Conservation (phyloP, 805 yeast genomes). For the Starmerella stigmatis region DNA sequence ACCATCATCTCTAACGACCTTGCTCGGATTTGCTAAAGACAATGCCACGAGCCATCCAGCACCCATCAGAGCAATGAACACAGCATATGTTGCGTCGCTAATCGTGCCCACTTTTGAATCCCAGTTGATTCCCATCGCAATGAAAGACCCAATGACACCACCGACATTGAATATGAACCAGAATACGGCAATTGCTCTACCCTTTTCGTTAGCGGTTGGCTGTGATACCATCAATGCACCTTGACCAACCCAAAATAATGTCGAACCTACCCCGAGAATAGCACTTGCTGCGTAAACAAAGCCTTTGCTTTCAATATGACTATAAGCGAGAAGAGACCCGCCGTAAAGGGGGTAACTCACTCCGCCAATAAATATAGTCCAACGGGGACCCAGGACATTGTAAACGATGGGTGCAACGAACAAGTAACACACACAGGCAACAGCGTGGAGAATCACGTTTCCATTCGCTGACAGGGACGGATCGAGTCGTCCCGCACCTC, state of each 20-base stretch:
- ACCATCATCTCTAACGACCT: slow-evolving; percentile 8
- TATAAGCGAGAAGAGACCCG: slow-evolving; percentile 41
- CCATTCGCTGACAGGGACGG: slow-evolving; percentile 26
- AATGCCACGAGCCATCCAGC: slow-evolving; percentile 35
- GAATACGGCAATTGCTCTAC: slow-evolving; percentile 43
- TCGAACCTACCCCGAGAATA: slow-evolving; percentile 44
- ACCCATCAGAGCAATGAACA: slow-evolving; percentile 43
- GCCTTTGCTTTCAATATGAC: slow-evolving; percentile 40
- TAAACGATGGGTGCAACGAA: slow-evolving; percentile 26
- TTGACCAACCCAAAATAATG: slow-evolving; percentile 49
- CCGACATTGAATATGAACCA: slow-evolving; percentile 55
- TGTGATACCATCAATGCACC: slow-evolving; percentile 46
- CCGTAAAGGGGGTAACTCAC: slow-evolving; percentile 45
- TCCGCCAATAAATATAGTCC: slow-evolving; percentile 40
- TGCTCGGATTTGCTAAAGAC: slow-evolving; percentile 6
- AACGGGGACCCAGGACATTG: slow-evolving; percentile 25
- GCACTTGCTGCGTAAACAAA: slow-evolving; percentile 50
- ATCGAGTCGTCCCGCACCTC: slow-evolving; percentile 28
- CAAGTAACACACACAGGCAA: slow-evolving; percentile 25
- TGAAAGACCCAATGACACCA: slow-evolving; percentile 48
- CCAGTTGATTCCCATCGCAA: slow-evolving; percentile 45
- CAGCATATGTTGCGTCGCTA: slow-evolving; percentile 42
- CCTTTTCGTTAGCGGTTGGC: slow-evolving; percentile 42
- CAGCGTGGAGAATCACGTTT: slow-evolving; percentile 25
- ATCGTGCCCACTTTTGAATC: slow-evolving; percentile 32